phyloP scores from a whole-genome alignment of 1,139 yeast genomes.

The Yamadazyma pseudoaaseri region DNA sequence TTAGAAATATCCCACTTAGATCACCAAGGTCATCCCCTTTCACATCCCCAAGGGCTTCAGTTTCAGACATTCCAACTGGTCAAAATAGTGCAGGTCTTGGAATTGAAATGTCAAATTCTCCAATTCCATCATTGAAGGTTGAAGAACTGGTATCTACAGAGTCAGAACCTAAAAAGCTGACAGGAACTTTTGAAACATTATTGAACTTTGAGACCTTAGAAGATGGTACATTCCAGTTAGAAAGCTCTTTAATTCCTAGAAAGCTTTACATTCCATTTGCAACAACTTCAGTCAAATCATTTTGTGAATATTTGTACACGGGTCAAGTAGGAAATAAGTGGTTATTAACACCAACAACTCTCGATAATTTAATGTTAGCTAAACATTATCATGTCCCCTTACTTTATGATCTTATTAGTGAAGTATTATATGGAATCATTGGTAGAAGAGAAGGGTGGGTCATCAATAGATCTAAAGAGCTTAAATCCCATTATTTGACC shows the following conservation, averaged over 20 bases:
- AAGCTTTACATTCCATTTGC: slow-evolving; percentile 66
- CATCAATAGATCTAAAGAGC: slow-evolving; percentile 37
- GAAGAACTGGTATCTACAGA: slow-evolving; percentile 2
- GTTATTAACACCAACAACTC: slow-evolving; percentile 63
- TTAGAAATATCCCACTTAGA: slow-evolving; percentile 38
- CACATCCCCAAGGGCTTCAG: slow-evolving; percentile 49
- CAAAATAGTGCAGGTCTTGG: slow-evolving; percentile 19
- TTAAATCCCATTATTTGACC: slow-evolving; percentile 29
- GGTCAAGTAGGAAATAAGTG: slow-evolving; percentile 78
- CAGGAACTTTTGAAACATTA: slow-evolving; percentile 1
- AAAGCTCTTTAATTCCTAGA: slow-evolving; percentile 65
- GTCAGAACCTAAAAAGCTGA: slow-evolving; percentile 1
- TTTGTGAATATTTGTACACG: slow-evolving; percentile 70
- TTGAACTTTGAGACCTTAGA: slow-evolving; percentile 39
- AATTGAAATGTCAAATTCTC: slow-evolving; percentile 19
- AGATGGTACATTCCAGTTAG: slow-evolving; percentile 39
- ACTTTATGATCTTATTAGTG: slow-evolving; percentile 64
- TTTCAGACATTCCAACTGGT: slow-evolving; percentile 17
- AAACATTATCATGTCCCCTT: slow-evolving; percentile 67
- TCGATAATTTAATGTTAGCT: slow-evolving; percentile 61
- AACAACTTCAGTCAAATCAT: slow-evolving; percentile 58
- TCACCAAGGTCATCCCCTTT: slow-evolving; percentile 46
- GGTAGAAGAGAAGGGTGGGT: slow-evolving; percentile 61
- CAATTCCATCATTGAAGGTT: slow-evolving; percentile 23
- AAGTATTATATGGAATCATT: slow-evolving; percentile 65